Percentiles rank a stretch among this genome's conserved stretches.
Evolutionary conservation across 176 grass and related monocot genomes (phyloP).

Genomic region (Carex pumila): DNA sequence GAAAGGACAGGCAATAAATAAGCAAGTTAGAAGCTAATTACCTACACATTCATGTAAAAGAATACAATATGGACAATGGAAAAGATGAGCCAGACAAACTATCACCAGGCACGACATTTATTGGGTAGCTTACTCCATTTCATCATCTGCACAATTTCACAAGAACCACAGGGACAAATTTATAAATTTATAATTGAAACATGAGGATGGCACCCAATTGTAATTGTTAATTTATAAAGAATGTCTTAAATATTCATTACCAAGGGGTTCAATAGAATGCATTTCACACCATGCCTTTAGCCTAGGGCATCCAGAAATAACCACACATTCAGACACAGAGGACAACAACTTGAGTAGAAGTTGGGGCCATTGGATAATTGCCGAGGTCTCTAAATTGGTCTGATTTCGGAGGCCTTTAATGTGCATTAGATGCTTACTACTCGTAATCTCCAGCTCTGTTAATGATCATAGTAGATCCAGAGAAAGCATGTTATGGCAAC

Average conservation of each 20-base stretch:
- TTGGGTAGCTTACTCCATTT: not conserved
- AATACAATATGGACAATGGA: too few species aligned
- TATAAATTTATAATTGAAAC: not conserved
- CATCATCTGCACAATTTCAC: not conserved
- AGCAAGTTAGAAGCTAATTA: too few species aligned
- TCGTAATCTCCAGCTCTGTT: conserved; percentile 23
- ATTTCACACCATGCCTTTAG: conserved; percentile 28
- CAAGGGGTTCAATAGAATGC: conserved; percentile 7
- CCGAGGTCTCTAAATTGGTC: conserved; percentile 16
- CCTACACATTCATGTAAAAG: too few species aligned
- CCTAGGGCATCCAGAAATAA: conserved; percentile 28
- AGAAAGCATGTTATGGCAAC: conserved; percentile 25
- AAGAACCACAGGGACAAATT: not conserved
- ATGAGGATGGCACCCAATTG: not conserved
- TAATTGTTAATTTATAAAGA: not conserved
- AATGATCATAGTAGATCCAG: not conserved
- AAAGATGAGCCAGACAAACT: too few species aligned
- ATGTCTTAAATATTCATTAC: not conserved
- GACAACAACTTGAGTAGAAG: conserved; percentile 10
- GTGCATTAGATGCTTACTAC: conserved; percentile 13
- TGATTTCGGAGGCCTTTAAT: not conserved
- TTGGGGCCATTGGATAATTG: conserved; percentile 20
- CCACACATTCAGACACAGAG: not conserved
- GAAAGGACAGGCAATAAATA: too few species aligned
- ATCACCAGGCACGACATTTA: not conserved